A percentile compares a stretch with the other conserved stretches of the same genome.
Conservation (phyloP, 1,284 basidiomycete genomes). For the Moniliella sp. region DNA sequence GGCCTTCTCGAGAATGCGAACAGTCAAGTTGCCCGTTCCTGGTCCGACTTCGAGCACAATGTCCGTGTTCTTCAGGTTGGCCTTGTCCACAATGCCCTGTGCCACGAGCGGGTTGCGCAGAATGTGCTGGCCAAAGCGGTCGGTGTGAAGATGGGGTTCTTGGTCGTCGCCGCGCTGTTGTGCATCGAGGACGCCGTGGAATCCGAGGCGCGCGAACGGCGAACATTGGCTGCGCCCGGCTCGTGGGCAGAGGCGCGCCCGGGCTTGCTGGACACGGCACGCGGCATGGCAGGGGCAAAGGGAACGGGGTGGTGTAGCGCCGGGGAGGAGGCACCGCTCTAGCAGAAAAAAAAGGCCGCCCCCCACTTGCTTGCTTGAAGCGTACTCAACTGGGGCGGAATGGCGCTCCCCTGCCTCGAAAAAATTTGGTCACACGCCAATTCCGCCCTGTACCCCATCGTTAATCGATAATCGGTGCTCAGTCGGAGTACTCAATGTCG, state of each 20-base stretch:
- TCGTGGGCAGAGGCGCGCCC: too few relatives aligned
- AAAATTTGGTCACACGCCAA: too few relatives aligned
- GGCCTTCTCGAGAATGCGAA: slow-evolving; percentile 76
- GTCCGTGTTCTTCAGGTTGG: slow-evolving; percentile 77
- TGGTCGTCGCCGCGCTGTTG: slow-evolving; percentile 20
- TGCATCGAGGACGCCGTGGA: slow-evolving; percentile 18
- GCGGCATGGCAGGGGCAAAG: too few relatives aligned
- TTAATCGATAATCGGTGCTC: too few relatives aligned
- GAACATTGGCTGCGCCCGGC: slow-evolving; percentile 41
- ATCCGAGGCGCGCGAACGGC: slow-evolving; percentile 37
- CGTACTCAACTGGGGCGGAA: too few relatives aligned
- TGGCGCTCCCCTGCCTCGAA: too few relatives aligned
- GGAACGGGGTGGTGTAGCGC: too few relatives aligned
- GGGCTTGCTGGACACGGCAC: not conserved
- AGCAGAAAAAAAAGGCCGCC: too few relatives aligned
- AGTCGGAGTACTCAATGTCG: too few relatives aligned
- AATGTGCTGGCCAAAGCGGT: slow-evolving; percentile 87
- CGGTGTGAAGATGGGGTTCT: slow-evolving; percentile 44
- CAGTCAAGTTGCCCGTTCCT: slow-evolving; percentile 89
- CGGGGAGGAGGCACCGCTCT: too few relatives aligned
- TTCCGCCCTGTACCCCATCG: too few relatives aligned
- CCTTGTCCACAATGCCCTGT: slow-evolving; percentile 48
- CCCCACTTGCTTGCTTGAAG: too few relatives aligned
- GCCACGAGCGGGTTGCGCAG: slow-evolving; percentile 78
- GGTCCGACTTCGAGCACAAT: slow-evolving; percentile 93